These are phyloP conservation scores for Paulownia fortunei DNA, from an alignment of 257 asterid species.

Conservation along the genomic window DNA sequence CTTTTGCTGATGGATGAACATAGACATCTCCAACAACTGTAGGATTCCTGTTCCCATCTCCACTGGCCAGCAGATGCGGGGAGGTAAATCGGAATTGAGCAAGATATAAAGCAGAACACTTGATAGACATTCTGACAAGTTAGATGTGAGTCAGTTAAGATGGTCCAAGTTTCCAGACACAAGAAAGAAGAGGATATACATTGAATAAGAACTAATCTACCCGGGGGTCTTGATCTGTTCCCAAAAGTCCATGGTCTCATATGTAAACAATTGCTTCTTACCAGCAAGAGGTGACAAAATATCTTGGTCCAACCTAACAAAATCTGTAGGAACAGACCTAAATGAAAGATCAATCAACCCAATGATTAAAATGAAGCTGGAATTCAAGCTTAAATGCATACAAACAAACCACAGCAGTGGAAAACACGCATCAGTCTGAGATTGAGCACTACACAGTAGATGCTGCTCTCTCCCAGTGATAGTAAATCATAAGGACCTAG, in stretches of 20 bases:
- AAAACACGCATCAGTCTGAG: neutral
- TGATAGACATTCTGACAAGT: slow-evolving; percentile 69
- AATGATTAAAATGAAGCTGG: slow-evolving; percentile 27
- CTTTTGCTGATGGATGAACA: slow-evolving; percentile 85
- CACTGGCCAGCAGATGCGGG: slow-evolving; percentile 58
- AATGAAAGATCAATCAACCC: slow-evolving; percentile 38
- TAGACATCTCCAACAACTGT: slow-evolving; percentile 57
- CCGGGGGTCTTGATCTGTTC: slow-evolving; percentile 93
- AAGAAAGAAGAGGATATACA: slow-evolving; percentile 11
- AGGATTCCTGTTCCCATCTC: slow-evolving; percentile 54
- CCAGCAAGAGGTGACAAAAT: slow-evolving; percentile 92
- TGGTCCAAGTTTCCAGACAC: slow-evolving; percentile 7
- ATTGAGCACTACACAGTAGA: neutral
- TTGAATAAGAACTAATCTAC: slow-evolving; percentile 39
- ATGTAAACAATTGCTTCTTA: slow-evolving; percentile 71
- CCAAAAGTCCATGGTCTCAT: slow-evolving; percentile 85
- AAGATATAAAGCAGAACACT: slow-evolving; percentile 63
- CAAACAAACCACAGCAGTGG: neutral
- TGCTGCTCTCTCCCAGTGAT: neutral
- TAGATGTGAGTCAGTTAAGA: slow-evolving; percentile 18
- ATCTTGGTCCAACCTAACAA: slow-evolving; percentile 89
- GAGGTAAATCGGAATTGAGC: slow-evolving; percentile 49
- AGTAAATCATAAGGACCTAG: neutral
- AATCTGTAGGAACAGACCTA: slow-evolving; percentile 75
- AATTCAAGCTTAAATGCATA: slow-evolving; percentile 12